phyloP scores from a whole-genome alignment of 345 rosid genomes.

The Trapa incisa region DNA sequence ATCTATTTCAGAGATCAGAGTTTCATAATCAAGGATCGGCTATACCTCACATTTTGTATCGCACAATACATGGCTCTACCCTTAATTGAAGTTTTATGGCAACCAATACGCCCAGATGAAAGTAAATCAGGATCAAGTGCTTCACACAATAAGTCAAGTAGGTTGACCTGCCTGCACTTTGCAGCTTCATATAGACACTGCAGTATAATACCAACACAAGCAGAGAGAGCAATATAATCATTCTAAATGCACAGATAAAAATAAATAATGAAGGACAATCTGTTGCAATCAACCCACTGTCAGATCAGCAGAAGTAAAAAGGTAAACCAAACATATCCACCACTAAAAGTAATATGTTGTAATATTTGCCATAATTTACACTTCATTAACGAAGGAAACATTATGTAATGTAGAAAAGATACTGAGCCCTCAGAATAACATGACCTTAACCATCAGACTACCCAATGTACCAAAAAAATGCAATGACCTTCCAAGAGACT shows the following conservation, averaged over 20 bases:
- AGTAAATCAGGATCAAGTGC: constrained; percentile 61
- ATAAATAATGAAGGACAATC: not conserved
- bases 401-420: not conserved
- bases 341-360: no score
- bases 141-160: constrained; percentile 78
- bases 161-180: constrained; percentile 39
- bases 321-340: not conserved
- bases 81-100: constrained; percentile 15
- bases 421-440: not conserved
- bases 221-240: constrained; percentile 9
- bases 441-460: not conserved
- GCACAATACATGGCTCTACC: constrained; percentile 32
- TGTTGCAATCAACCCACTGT: no score
- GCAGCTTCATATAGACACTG: constrained; percentile 77
- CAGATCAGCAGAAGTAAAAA: no score
- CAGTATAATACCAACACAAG: constrained; percentile 8
- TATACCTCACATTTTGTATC: constrained; percentile 55
- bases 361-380: not conserved
- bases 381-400: not conserved
- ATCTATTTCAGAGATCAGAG: not conserved
- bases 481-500: not conserved
- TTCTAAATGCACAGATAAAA: not conserved
- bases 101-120: constrained; percentile 18
- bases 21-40: not conserved
- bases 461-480: not conserved